Percentiles rank a stretch among this genome's conserved stretches.
Conservation (phyloP, 352 stramenopile genomes). For the Pythium chondricola region DNA sequence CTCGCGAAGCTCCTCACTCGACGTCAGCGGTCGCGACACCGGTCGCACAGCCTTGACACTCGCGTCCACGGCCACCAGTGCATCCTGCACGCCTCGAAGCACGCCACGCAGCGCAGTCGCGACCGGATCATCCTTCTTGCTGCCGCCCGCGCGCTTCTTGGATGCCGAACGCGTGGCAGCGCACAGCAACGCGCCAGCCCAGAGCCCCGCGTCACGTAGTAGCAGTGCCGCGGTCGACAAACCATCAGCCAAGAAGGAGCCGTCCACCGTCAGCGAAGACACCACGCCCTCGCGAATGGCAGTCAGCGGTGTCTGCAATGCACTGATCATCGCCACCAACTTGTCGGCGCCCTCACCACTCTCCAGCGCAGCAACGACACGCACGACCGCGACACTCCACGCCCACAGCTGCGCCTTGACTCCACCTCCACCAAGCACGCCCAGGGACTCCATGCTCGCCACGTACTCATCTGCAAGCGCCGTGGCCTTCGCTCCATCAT, state of each 20-base stretch:
- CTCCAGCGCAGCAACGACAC: slow-evolving; percentile 9
- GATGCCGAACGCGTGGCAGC: slow-evolving; percentile 27
- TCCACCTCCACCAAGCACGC: slow-evolving; percentile 7
- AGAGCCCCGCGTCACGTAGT: slow-evolving; percentile 54
- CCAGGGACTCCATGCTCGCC: slow-evolving; percentile 12
- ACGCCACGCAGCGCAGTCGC: slow-evolving; percentile 34
- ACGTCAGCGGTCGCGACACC: not conserved
- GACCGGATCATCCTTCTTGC: slow-evolving; percentile 55
- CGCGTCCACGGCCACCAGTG: slow-evolving; percentile 28
- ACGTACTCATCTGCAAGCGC: slow-evolving; percentile 27
- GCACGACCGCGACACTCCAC: slow-evolving; percentile 35
- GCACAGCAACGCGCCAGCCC: slow-evolving; percentile 41
- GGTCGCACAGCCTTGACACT: slow-evolving; percentile 18
- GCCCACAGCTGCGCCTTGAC: slow-evolving; percentile 43
- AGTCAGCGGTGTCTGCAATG: slow-evolving; percentile 7
- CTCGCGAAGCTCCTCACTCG: slow-evolving; percentile 38
- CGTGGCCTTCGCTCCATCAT: slow-evolving; percentile 16
- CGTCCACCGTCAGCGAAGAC: slow-evolving; percentile 3
- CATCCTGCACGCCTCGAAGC: slow-evolving; percentile 61
- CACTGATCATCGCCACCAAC: slow-evolving; percentile 3
- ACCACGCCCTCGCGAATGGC: slow-evolving; percentile 14
- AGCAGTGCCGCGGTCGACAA: slow-evolving; percentile 46
- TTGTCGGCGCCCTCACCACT: slow-evolving; percentile 1
- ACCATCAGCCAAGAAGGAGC: slow-evolving; percentile 37
- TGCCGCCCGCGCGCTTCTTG: slow-evolving; percentile 64